These are phyloP conservation scores for Russula abietina DNA, from an alignment of 768 basidiomycete genomes.

Conservation along the genomic window DNA sequence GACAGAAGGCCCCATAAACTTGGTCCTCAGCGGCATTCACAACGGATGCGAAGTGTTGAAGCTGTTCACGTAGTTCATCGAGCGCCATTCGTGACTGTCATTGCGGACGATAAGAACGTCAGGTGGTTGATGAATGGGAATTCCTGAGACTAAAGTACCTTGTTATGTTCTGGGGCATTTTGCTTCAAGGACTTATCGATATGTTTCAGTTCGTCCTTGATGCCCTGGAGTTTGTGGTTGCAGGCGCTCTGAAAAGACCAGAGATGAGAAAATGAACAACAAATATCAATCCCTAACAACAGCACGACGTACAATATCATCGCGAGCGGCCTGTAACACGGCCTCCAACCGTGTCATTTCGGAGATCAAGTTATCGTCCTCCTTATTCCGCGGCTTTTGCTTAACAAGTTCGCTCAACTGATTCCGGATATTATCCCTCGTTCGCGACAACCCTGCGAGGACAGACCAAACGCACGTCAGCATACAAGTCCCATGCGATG, in stretches of 20 bases:
- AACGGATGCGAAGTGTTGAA: slow-evolving; percentile 46
- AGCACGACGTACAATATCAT: slow-evolving; percentile 60
- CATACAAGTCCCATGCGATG: neutral
- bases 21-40: slow-evolving; percentile 77
- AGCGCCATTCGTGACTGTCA: slow-evolving; percentile 50
- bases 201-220: slow-evolving; percentile 81
- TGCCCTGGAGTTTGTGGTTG: slow-evolving; percentile 66
- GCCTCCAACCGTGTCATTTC: slow-evolving; percentile 79
- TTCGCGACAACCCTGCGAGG: slow-evolving; percentile 45
- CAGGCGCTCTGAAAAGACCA: slow-evolving; percentile 55
- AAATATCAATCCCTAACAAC: neutral
- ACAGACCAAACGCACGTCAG: neutral
- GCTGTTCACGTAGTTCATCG: slow-evolving; percentile 46
- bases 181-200: slow-evolving; percentile 64
- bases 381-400: slow-evolving; percentile 75
- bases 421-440: slow-evolving; percentile 61
- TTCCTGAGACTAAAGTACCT: slow-evolving; percentile 38
- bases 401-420: slow-evolving; percentile 82
- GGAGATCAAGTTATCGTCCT: slow-evolving; percentile 70
- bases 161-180: slow-evolving; percentile 62
- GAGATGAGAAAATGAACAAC: neutral
- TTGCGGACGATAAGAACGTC: neutral
- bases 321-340: slow-evolving; percentile 62
- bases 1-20: slow-evolving; percentile 74
- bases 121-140: neutral